phyloP scores from a whole-genome alignment of 2,329 filamentous ascomycete genomes.

The Xylaria hypoxylon region DNA sequence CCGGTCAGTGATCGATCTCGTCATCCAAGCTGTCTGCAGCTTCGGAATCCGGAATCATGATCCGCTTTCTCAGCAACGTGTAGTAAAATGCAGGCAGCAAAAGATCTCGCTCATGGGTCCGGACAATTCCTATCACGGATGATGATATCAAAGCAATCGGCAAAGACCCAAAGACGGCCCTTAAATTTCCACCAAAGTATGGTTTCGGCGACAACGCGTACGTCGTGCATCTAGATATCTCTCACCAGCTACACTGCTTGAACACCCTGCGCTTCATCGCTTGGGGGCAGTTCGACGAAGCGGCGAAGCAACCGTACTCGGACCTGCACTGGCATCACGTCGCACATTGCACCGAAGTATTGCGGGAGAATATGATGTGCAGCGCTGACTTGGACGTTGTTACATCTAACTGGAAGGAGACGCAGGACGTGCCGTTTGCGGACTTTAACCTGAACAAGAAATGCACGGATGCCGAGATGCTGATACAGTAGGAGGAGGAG shows the following conservation, averaged over 20 bases:
- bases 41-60: too few relatives aligned
- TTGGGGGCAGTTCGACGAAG: neutral
- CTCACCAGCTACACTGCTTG: conserved; percentile 12
- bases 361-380: conserved; percentile 1
- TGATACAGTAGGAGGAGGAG: neutral
- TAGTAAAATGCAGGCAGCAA: too few relatives aligned
- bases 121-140: conserved; percentile 6
- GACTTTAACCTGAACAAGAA: conserved; percentile 16
- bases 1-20: too few relatives aligned
- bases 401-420: conserved; percentile 15
- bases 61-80: too few relatives aligned
- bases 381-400: conserved; percentile 1
- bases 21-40: too few relatives aligned
- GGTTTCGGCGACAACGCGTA: conserved; percentile 16
- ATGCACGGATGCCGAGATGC: neutral
- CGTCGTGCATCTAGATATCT: conserved; percentile 10
- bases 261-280: neutral
- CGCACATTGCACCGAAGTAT: neutral
- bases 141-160: neutral
- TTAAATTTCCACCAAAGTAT: neutral
- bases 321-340: conserved; percentile 8
- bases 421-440: neutral
- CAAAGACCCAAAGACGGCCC: conserved; percentile 1
- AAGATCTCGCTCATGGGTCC: too few relatives aligned
- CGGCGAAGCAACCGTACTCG: neutral